Evolutionary conservation across 306 rosid species (phyloP), one percentile per base, ranked within the genome.

Genomic region (Dalbergia cultrata): DNA sequence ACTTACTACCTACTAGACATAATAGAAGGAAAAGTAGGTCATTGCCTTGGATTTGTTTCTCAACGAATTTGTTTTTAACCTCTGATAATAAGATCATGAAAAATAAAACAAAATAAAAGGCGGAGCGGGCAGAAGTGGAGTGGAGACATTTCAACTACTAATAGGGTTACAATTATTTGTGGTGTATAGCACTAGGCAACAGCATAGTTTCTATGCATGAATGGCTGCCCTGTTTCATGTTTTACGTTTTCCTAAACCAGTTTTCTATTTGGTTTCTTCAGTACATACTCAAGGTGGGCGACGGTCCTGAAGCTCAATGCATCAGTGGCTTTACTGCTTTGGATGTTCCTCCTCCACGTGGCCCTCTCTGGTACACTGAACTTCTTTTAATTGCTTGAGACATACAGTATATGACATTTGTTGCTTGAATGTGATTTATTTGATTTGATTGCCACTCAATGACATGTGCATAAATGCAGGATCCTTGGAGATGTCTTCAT

Each of bases 281-380:
- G 97, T 95, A 95, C 81, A 86, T 90, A 80, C 87, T 95, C 53
- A 87, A 93, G 90, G 86, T 92, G 65, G 94, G 90, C 0, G 87
- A 93, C 80, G 99, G 98, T 65, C 0, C 90, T 87, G 52, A 63
- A 67, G 90, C 91, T 39, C 97, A 93, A 86, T 95, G 99, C 91
- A 89, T 93, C 16, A 95, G 98, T 78, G 98, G 99, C 66, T 95
- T 95, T 81, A 87, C 59, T 12, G 84, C 90, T 68, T 3, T 93
- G 82, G 99, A 95, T 79, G 43, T 93, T 76, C 91, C 99, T 85
- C 99, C 98, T 79, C 98, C 99, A 54, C 88, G 90, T 35, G 99
- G 99, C 70, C 97, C 99, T 72, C 89, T 95, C 81, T 95, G 99
- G 99, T 93, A 93, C 13, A 8, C 56, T 21, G 18, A 65, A 66